These are phyloP conservation scores for Rhizomucor miehei DNA, from an alignment of 371 early-diverging fungal genomes.

Conservation along the genomic window DNA sequence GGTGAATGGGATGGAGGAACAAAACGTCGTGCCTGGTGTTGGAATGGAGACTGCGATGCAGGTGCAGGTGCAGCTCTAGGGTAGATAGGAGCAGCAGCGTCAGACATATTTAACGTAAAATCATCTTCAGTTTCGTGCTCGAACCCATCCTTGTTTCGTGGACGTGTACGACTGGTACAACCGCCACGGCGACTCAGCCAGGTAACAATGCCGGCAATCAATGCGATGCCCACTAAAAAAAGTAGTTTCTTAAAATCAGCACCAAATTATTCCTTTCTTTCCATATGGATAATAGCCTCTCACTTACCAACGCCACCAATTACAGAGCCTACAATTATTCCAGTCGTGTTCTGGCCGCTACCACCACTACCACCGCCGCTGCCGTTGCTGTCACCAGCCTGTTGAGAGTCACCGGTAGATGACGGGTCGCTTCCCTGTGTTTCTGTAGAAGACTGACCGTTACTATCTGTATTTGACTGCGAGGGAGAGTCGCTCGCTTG, in stretches of 20 bases:
- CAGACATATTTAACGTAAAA: constrained; percentile 9
- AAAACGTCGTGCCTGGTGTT: too few relatives aligned
- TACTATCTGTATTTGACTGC: constrained; percentile 4
- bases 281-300: background rate
- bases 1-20: too few relatives aligned
- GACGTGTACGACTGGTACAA: constrained; percentile 27
- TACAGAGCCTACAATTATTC: constrained; percentile 34
- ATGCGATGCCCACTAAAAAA: constrained; percentile 22
- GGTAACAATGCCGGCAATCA: constrained; percentile 30
- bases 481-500: background rate
- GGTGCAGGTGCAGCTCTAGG: too few relatives aligned
- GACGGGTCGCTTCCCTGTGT: constrained; percentile 1
- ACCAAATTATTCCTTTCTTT: background rate
- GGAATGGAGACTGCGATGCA: too few relatives aligned
- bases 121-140: constrained; percentile 10
- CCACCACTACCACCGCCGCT: constrained; percentile 1
- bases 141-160: constrained; percentile 10
- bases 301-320: constrained; percentile 41
- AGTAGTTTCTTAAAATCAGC: background rate
- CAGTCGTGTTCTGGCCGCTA: constrained; percentile 13
- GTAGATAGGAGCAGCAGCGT: background rate
- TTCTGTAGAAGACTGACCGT: background rate
- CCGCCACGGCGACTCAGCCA: constrained; percentile 33
- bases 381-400: background rate
- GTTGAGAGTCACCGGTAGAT: background rate